These are phyloP conservation scores for Trifolium subterraneum DNA, from an alignment of 306 rosid genomes.

Conservation along the genomic window DNA sequence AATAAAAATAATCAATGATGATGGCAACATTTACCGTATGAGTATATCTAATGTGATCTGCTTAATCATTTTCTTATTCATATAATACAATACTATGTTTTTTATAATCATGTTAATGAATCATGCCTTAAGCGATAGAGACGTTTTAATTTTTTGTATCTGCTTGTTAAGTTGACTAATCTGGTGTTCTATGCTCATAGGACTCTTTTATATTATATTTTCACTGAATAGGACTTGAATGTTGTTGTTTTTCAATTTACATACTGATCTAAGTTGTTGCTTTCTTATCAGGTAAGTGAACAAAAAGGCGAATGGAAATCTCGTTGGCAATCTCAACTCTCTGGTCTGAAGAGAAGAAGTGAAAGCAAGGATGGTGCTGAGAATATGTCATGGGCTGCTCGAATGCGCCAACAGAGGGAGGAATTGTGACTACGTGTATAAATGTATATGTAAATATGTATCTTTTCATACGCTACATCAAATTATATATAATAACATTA, in stretches of 20 bases:
- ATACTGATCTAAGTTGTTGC: constrained; percentile 9
- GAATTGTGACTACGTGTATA: constrained; percentile 37
- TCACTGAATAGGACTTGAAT: neutral
- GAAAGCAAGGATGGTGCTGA: constrained; percentile 47
- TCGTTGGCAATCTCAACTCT: constrained; percentile 70
- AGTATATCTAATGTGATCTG: constrained; percentile 7
- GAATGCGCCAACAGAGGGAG: constrained; percentile 71
- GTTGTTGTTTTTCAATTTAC: neutral
- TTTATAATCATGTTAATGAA: constrained; percentile 8
- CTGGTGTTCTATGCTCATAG: neutral
- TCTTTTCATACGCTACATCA: constrained; percentile 15
- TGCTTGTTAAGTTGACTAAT: constrained; percentile 25
- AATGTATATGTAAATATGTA: constrained; percentile 20
- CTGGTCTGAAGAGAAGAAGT: constrained; percentile 69
- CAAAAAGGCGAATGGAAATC: constrained; percentile 58
- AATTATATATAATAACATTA: constrained; percentile 27
- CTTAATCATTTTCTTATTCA: constrained; percentile 31
- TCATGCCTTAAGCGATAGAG: constrained; percentile 16
- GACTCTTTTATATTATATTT: neutral
- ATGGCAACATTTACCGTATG: neutral
- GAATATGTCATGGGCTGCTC: constrained; percentile 79
- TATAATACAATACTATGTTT: neutral
- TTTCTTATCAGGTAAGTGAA: constrained; percentile 59
- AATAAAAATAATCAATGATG: neutral
- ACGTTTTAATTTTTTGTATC: constrained; percentile 1